Percentiles rank a stretch among this genome's conserved stretches.
phyloP scores from a whole-genome alignment of 2,329 filamentous ascomycete species.

The Epicoccum nigrum region DNA sequence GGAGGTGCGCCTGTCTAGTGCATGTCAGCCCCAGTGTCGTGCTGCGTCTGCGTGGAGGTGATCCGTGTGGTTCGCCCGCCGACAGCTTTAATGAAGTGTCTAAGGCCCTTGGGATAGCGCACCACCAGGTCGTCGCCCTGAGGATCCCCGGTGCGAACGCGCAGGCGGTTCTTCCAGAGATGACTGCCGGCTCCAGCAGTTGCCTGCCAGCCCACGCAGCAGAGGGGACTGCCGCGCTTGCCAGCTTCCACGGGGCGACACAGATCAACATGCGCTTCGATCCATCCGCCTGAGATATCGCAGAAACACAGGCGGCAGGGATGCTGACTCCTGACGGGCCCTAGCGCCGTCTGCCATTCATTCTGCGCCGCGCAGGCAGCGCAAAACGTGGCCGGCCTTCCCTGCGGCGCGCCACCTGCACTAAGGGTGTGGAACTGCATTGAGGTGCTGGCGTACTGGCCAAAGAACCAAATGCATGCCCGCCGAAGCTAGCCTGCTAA shows the following conservation, averaged over 20 bases:
- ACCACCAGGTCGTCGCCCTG: constrained; percentile 15
- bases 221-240: constrained; percentile 9
- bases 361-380: constrained; percentile 11
- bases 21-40: constrained; percentile 13
- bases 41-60: constrained; percentile 13
- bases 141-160: constrained; percentile 1
- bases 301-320: constrained; percentile 14
- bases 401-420: constrained; percentile 18
- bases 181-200: background rate
- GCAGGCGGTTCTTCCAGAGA: background rate
- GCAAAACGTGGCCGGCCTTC: constrained; percentile 16
- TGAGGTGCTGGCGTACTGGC: constrained; percentile 15
- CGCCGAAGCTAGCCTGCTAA: constrained; percentile 17
- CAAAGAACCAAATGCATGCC: constrained; percentile 14
- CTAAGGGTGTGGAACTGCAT: constrained; percentile 15
- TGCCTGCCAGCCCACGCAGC: background rate
- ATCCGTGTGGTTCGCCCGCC: constrained; percentile 10
- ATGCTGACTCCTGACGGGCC: constrained; percentile 17
- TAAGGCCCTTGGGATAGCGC: constrained; percentile 6
- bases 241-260: constrained; percentile 9
- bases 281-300: constrained; percentile 6
- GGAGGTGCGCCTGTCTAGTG: constrained; percentile 6
- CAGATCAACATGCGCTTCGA: constrained; percentile 12
- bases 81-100: constrained; percentile 19
- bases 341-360: constrained; percentile 9